Percentiles rank a stretch among this genome's conserved stretches.
Evolutionary conservation across 1,139 yeast genomes (phyloP).

Genomic region (Lodderomyces metapsilosis): DNA sequence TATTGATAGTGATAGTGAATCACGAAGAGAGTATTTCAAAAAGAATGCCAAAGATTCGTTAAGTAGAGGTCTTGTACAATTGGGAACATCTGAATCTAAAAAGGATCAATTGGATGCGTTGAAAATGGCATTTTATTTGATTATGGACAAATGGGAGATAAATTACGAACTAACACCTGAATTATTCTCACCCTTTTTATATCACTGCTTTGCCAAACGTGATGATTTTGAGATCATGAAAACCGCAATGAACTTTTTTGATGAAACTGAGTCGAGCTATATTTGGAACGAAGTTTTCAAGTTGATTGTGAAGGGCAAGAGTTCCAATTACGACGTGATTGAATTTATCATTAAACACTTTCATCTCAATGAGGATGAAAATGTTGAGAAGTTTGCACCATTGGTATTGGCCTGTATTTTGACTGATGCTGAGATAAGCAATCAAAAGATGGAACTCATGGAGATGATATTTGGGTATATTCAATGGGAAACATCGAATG

Average conservation of each 20-base stretch:
- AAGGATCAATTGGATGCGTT: conserved; percentile 49
- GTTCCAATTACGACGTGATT: conserved; percentile 41
- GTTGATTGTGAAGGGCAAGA: conserved; percentile 14
- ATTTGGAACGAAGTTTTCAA: conserved; percentile 68
- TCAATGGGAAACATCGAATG: not conserved
- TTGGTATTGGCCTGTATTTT: conserved; percentile 53
- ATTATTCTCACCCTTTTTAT: conserved; percentile 63
- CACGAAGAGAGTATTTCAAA: conserved; percentile 50
- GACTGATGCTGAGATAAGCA: conserved; percentile 13
- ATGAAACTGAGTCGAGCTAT: conserved; percentile 74
- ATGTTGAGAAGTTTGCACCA: conserved; percentile 75
- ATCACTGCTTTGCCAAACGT: conserved; percentile 25
- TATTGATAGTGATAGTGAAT: conserved; percentile 17
- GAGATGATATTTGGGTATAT: conserved; percentile 13
- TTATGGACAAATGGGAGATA: conserved; percentile 93
- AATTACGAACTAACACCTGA: conserved; percentile 70
- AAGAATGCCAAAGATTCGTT: conserved; percentile 53
- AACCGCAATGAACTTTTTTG: conserved; percentile 70
- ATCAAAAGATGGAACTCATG: conserved; percentile 34
- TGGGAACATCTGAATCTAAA: conserved; percentile 35
- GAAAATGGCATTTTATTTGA: conserved; percentile 59
- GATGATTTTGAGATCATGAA: conserved; percentile 45
- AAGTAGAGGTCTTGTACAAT: conserved; percentile 49
- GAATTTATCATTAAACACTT: conserved; percentile 62
- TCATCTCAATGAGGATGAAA: conserved; percentile 82